These are phyloP conservation scores for Leishmania amazonensis DNA, from an alignment of 208 protist genomes.

Conservation along the genomic window DNA sequence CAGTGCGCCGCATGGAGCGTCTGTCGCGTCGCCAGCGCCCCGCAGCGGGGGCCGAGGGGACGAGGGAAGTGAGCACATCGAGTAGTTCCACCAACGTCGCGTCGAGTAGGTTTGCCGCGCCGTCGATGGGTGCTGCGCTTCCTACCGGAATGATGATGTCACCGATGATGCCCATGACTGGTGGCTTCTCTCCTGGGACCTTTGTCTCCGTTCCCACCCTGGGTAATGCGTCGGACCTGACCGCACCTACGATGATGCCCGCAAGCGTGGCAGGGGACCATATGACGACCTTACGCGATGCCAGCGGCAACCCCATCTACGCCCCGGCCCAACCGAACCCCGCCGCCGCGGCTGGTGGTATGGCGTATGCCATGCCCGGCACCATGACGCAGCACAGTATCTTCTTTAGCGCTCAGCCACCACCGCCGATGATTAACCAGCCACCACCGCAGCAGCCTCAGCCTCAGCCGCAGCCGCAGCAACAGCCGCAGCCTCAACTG, in stretches of 20 bases:
- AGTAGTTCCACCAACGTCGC: background rate
- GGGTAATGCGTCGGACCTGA: conserved; percentile 7
- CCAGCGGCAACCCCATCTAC: conserved; percentile 21
- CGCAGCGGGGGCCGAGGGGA: background rate
- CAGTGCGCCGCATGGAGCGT: conserved; percentile 62
- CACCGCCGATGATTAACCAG: background rate
- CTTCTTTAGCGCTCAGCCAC: background rate
- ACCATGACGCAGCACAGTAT: background rate
- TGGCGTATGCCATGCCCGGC: conserved; percentile 15
- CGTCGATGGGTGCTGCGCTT: background rate
- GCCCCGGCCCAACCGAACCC: background rate
- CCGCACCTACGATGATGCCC: conserved; percentile 8
- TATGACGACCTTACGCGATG: conserved; percentile 16
- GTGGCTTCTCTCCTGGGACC: conserved; percentile 5
- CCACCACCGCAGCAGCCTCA: background rate
- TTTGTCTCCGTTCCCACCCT: conserved; percentile 17
- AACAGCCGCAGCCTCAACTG: conserved; percentile 5
- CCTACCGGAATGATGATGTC: conserved; percentile 15
- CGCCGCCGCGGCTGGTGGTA: background rate
- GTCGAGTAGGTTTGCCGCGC: background rate
- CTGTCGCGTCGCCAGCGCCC: conserved; percentile 43
- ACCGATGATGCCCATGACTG: conserved; percentile 9
- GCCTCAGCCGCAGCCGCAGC: conserved; percentile 5
- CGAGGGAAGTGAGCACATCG: conserved; percentile 3
- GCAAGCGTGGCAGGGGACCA: background rate